Percentiles rank a stretch among this genome's conserved stretches.
These are phyloP conservation scores for Malassezia globosa DNA, from an alignment of 1,284 basidiomycete species.

Conservation along the genomic window DNA sequence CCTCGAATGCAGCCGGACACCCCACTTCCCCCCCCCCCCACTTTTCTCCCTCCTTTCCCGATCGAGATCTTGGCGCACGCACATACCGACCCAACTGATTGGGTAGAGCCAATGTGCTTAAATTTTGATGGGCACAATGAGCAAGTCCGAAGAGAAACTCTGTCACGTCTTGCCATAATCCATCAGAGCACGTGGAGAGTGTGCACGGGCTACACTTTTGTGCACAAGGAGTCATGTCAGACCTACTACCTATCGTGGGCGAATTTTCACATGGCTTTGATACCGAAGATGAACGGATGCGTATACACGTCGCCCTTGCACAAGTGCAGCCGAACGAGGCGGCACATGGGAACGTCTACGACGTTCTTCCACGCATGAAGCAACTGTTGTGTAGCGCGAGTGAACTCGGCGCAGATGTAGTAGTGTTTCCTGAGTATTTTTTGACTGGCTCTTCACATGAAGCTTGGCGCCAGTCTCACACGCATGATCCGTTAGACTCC, in stretches of 20 bases:
- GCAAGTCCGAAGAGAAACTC: too few species aligned
- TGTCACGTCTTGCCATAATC: too few species aligned
- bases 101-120: too few species aligned
- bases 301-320: slow-evolving; percentile 18
- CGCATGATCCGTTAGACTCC: not conserved
- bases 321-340: slow-evolving; percentile 17
- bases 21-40: too few species aligned
- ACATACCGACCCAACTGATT: too few species aligned
- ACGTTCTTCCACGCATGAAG: not conserved
- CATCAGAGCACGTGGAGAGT: too few species aligned
- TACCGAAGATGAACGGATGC: not conserved
- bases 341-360: not conserved
- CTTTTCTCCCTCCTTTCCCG: too few species aligned
- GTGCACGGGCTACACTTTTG: too few species aligned
- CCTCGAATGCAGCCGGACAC: too few species aligned
- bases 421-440: slow-evolving; percentile 45
- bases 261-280: not conserved
- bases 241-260: slow-evolving; percentile 5
- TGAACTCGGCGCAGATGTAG: slow-evolving; percentile 26
- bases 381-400: slow-evolving; percentile 1
- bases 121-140: too few species aligned
- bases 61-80: too few species aligned
- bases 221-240: too few species aligned
- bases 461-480: slow-evolving; percentile 18
- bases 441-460: slow-evolving; percentile 36